Base-by-base conservation (phyloP, 2,329 filamentous ascomycete species). In the Cladosporium sp. region DNA sequence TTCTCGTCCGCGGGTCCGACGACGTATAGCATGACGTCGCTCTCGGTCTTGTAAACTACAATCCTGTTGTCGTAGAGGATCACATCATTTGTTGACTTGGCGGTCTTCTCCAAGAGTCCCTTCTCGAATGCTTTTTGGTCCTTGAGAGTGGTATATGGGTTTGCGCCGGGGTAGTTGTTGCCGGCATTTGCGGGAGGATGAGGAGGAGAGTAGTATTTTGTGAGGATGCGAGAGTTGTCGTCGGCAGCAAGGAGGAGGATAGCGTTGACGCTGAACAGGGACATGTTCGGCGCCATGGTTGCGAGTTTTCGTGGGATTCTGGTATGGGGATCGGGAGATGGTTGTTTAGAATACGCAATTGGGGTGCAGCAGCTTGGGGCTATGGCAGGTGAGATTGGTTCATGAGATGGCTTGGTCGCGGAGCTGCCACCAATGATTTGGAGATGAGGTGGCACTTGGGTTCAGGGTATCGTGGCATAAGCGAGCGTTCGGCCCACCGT, bases 41-140 rank as follows among this genome's bases (percentile, higher is more conserved):
- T 91, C 80, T 99, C 94, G 78, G 89, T 89, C 85, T 99, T 99
- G 82, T 97, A 99, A 53, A 97, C 87, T 56, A 97, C 91, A 61
- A 99, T 88, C 68, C 91, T 86, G 78, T 95, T 95, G 77, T 99
- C 94, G 77, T 97, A 97, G 57, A 99, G 85, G 66, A 99, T 95
- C 68, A 99, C 94, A 77, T 97, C 94, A 67, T 89, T 91, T 13
- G 85, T 92, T 78, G 95, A 91, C 81, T 97, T 99, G 65, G 89
- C 88, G 15, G 94, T 97, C 83, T 99, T 97, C 70, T 96, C 88
- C 60, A 97, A 78, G 37, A 99, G 83, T 5, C 92, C 94, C 79
- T 97, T 97, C 76, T 99, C 94, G 70, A 99, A 99, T 1, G 89
- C 83, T 75, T 95, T 96, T 77, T 99, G 94, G 67, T 95, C 86